Base-by-base conservation (phyloP, 345 rosid genomes). In the Eucalyptus marginata region DNA sequence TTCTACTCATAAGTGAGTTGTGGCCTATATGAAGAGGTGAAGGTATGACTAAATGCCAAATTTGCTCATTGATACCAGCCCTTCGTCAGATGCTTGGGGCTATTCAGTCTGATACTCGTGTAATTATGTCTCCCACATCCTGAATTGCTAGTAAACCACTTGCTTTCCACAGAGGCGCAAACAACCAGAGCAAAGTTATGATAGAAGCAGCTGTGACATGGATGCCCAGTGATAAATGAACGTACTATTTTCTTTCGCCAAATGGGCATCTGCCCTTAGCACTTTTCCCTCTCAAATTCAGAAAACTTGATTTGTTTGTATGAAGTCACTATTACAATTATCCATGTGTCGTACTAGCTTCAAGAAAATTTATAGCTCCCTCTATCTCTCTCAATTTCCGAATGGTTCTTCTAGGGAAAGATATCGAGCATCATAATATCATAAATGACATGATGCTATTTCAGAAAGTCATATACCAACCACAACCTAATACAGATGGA, bases 401-500 rank as follows among this genome's bases (percentile, higher is more conserved):
- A 86, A 93, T 96, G 90, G 94, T 97, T 91, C 96, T 97, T 54
- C 96, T 95, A n/a, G 98, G 97, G 80, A 93, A 90, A 90, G 98
- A 97, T 91, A 93, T 97, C 44, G 97, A 95, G 90, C 98, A 96
- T 91, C 99, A 96, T 93, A 97, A 94, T 93, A 95, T 96, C 88
- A 97, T 97, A n/a, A 97, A 97, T 92, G 99, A 97, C 89, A 97
- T 96, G 99, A 96, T 96, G 99, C 89, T 94, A 91, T 93, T 96
- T 18, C 93, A 94, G 92, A 93, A 93, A 92, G 88, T 95, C 87
- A 95, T 96, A 51, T 97, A 97, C 89, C 94, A 95, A 88, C 99
- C 98, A 29, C 97, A 95, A 44, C 9, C 46, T 44, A 2, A 44
- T 7, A 44, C 1, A 2, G 9, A 94, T 81, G 97, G 96, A 89